A percentile compares a stretch with the other conserved stretches of the same genome.
Evolutionary conservation across 1,284 basidiomycete species (phyloP).

Genomic region (Schizophyllum amplum): DNA sequence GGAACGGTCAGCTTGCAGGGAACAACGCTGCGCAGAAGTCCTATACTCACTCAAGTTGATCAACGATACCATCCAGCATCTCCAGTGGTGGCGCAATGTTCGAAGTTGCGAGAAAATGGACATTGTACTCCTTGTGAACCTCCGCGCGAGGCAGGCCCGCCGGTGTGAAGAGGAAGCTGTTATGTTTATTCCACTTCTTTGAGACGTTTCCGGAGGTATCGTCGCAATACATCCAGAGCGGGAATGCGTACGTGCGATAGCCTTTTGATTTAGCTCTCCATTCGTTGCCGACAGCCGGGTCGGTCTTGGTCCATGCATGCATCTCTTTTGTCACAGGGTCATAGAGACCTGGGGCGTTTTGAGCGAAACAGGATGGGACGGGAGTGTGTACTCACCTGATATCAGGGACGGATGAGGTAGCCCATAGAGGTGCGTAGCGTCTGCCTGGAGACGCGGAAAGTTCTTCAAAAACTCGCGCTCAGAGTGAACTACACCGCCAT

Average conservation of each 20-base stretch:
- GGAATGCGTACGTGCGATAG: constrained; percentile 18
- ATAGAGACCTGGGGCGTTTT: no score
- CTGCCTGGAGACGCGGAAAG: no score
- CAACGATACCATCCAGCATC: constrained; percentile 26
- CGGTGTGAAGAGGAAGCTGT: constrained; percentile 26
- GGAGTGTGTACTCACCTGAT: no score
- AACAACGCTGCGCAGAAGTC: not conserved
- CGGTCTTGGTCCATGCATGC: constrained; percentile 12
- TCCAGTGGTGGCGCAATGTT: constrained; percentile 28
- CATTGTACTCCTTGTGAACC: no score
- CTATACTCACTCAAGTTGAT: constrained; percentile 13
- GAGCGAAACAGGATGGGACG: no score
- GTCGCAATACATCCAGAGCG: constrained; percentile 34
- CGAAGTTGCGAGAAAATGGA: constrained; percentile 28
- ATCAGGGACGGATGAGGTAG: no score
- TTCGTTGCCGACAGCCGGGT: constrained; percentile 13
- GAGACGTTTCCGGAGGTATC: constrained; percentile 36
- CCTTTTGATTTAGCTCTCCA: constrained; percentile 18
- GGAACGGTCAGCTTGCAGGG: not conserved
- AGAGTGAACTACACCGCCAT: no score
- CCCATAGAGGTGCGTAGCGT: no score
- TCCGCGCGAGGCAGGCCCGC: constrained; percentile 20
- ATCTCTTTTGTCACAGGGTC: no score
- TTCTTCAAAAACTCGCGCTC: no score
- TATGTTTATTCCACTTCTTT: constrained; percentile 38